Evolutionary conservation across 192 early-diverging fungal genomes (phyloP).

Genomic region (Gigaspora rosea): DNA sequence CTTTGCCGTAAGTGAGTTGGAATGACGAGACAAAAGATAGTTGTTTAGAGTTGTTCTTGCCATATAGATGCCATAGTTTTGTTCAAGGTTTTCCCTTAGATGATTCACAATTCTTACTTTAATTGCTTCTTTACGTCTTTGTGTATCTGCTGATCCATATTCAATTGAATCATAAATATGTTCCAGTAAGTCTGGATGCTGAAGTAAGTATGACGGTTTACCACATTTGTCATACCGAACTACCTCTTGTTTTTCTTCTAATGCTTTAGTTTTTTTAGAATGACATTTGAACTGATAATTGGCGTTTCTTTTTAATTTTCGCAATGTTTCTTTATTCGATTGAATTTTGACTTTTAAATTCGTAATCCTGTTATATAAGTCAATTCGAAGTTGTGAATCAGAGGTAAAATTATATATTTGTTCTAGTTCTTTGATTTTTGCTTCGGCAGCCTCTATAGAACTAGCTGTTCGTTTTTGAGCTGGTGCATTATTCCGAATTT

Average conservation of each 20-base stretch:
- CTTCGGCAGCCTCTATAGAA: too few species aligned
- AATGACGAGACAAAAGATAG: neutral
- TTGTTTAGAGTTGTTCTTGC: neutral
- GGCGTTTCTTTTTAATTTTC: too few species aligned
- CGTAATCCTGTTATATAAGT: too few species aligned
- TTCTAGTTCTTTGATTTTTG: too few species aligned
- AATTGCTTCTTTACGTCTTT: neutral
- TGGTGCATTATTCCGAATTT: too few species aligned
- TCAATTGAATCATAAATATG: neutral
- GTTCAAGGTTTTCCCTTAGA: neutral
- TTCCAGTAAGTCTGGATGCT: neutral
- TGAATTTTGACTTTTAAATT: too few species aligned
- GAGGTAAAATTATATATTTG: too few species aligned
- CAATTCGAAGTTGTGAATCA: too few species aligned
- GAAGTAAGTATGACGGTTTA: neutral
- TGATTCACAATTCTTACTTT: neutral
- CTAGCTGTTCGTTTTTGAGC: too few species aligned
- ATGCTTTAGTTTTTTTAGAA: neutral
- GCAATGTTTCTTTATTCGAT: too few species aligned
- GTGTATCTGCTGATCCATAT: neutral
- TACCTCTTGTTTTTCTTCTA: neutral
- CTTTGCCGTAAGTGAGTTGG: neutral
- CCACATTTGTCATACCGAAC: neutral
- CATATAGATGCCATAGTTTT: too few species aligned
- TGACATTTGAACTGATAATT: too few species aligned